Base-by-base conservation (phyloP, 208 protist genomes). In the Polymyxa betae region DNA sequence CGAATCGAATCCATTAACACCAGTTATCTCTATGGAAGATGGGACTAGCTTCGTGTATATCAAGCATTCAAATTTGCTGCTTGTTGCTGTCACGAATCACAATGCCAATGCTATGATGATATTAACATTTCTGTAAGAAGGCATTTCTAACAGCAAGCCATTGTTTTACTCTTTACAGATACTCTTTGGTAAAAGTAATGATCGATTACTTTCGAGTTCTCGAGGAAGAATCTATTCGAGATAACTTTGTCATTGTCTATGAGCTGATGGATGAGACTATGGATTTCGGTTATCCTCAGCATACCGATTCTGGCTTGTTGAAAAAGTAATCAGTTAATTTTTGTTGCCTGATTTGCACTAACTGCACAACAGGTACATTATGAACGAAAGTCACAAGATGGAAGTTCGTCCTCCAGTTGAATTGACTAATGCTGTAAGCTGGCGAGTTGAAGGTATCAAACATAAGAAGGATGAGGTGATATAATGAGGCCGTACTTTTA, bases 161-260 rank as follows among this genome's bases (percentile, higher is more conserved):
- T 95, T 38, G 40, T 43, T 40, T 41, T 90, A 35, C 89, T 44
- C 20, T 88, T 44, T 90, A 16, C 77, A 52, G 60, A 29, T 90
- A 90, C 32, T 77, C 88, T n/a, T n/a, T 90, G 45, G 24, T 72
- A 0, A 40, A 95, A 89, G 93, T 98, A 35, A 97, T 98, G 88
- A 95, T 96, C 45, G 93, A 95, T 41, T 97, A 97, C 68, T 97
- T 97, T 91, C 92, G 94, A 64, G 93, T 94, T 54, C 89, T 97
- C 0, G 93, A 93, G 87, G 93, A 96, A 88, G 97, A 98, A 88
- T 94, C 90, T 72, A 97, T 98, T 45, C 91, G 95, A 40, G 97
- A 98, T 92, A 98, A 98, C 93, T 98, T 98, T 94, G 96, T 98
- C 5, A 94, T 98, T 24, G 97, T 98, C 35, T 98, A 98, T 92